A percentile compares a stretch with the other conserved stretches of the same genome.
Evolutionary conservation across 2,329 filamentous ascomycete genomes (phyloP).

Genomic region (Pleomassaria siparia): DNA sequence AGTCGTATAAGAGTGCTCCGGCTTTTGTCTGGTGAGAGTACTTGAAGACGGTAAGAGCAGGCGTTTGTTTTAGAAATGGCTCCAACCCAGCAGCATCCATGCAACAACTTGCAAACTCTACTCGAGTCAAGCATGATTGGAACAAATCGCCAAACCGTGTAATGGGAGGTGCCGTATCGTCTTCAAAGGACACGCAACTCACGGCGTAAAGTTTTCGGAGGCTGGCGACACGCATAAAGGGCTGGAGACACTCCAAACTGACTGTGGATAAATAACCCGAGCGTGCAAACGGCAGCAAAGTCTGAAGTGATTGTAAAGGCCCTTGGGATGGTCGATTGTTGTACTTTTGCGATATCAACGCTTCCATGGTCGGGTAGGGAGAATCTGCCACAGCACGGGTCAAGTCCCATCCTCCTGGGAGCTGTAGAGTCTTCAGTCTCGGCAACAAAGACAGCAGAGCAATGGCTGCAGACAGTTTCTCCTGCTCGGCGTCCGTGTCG

Average conservation of each 20-base stretch:
- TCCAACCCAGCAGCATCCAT: constrained; percentile 33
- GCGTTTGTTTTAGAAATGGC: constrained; percentile 26
- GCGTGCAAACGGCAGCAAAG: constrained; percentile 32
- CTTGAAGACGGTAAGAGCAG: constrained; percentile 27
- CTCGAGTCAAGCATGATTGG: constrained; percentile 23
- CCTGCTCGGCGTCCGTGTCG: not conserved
- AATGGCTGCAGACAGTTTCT: constrained; percentile 12
- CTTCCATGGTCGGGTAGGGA: constrained; percentile 3
- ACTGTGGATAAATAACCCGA: constrained; percentile 33
- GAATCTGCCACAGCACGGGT: not conserved
- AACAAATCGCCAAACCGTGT: constrained; percentile 23
- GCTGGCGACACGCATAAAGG: constrained; percentile 28
- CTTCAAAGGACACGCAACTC: constrained; percentile 34
- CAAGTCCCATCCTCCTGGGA: constrained; percentile 12
- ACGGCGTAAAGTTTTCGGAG: constrained; percentile 34
- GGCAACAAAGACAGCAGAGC: constrained; percentile 31
- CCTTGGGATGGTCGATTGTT: constrained; percentile 5
- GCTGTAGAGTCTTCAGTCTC: constrained; percentile 30
- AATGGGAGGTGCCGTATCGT: constrained; percentile 21
- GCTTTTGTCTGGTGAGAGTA: constrained; percentile 41
- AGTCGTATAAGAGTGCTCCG: constrained; percentile 33
- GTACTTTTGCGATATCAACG: constrained; percentile 14
- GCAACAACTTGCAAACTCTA: constrained; percentile 36
- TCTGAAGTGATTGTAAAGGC: constrained; percentile 27
- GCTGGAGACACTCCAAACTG: constrained; percentile 29